Conservation (phyloP, 1,139 yeast species). For the Suhomyces chickasaworum region DNA sequence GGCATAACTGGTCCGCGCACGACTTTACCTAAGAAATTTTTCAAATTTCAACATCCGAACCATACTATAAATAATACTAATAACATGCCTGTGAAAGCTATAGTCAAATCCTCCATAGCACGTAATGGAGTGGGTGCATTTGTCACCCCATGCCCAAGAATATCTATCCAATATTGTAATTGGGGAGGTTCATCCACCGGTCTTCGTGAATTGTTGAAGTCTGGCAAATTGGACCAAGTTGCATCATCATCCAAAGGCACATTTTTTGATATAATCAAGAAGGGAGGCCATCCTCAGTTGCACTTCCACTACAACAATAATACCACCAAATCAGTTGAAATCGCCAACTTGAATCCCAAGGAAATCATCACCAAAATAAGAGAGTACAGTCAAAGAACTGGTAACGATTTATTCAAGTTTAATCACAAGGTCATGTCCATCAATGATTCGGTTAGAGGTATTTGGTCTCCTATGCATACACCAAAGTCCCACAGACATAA, state of each 20-base stretch:
- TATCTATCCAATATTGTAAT: constrained; percentile 80
- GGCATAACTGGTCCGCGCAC: too few relatives aligned
- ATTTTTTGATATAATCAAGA: constrained; percentile 68
- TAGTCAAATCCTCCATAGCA: constrained; percentile 56
- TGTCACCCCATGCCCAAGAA: constrained; percentile 70
- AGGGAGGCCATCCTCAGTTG: constrained; percentile 81
- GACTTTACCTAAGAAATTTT: constrained; percentile 15
- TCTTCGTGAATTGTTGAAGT: constrained; percentile 65
- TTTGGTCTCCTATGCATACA: constrained; percentile 95
- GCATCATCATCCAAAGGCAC: constrained; percentile 66
- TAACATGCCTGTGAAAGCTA: constrained; percentile 51
- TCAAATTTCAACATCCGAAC: constrained; percentile 8
- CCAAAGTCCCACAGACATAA: constrained; percentile 68
- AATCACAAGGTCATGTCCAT: constrained; percentile 74
- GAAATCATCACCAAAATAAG: constrained; percentile 61
- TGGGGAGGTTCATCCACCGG: constrained; percentile 96
- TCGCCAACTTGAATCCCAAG: constrained; percentile 59
- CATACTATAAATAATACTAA: not conserved
- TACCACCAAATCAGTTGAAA: constrained; percentile 42
- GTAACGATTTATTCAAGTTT: constrained; percentile 44
- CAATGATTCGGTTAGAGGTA: constrained; percentile 88
- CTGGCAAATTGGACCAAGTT: constrained; percentile 54
- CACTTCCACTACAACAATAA: constrained; percentile 27
- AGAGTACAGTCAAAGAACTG: constrained; percentile 48
- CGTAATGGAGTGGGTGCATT: constrained; percentile 85